These are phyloP conservation scores for Gaeumannomyces tritici DNA, from an alignment of 2,329 filamentous ascomycete species.

Conservation along the genomic window DNA sequence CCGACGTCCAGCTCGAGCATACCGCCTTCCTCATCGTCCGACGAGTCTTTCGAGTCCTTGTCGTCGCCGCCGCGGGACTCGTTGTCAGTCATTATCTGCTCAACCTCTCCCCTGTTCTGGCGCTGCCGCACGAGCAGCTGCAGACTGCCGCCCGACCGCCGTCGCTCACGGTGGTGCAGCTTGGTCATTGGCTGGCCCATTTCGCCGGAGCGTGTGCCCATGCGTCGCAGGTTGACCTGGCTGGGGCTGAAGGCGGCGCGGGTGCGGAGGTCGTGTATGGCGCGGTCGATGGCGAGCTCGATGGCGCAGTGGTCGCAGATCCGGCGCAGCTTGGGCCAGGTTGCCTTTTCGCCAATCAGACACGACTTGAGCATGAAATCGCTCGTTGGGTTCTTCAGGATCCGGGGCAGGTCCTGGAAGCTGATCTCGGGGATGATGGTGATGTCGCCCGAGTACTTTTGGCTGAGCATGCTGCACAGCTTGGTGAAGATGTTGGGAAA, in stretches of 20 bases:
- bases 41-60: background rate
- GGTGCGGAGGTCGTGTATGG: conserved; percentile 59
- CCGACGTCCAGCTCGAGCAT: conserved; percentile 13
- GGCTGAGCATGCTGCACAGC: conserved; percentile 69
- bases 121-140: conserved; percentile 25
- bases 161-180: conserved; percentile 19
- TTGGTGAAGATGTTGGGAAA: conserved; percentile 75
- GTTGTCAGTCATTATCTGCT: conserved; percentile 16
- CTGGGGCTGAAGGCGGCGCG: conserved; percentile 60
- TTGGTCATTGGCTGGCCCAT: conserved; percentile 10
- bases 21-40: conserved; percentile 15
- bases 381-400: conserved; percentile 68
- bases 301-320: conserved; percentile 83
- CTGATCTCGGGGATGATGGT: conserved; percentile 78
- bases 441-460: conserved; percentile 91
- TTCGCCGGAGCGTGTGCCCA: conserved; percentile 24
- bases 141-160: conserved; percentile 41
- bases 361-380: conserved; percentile 81
- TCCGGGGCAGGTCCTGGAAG: conserved; percentile 10
- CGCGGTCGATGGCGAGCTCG: conserved; percentile 72
- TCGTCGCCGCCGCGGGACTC: conserved; percentile 3
- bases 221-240: conserved; percentile 47
- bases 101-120: conserved; percentile 17
- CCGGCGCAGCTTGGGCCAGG: conserved; percentile 81
- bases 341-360: conserved; percentile 71